A percentile compares a stretch with the other conserved stretches of the same genome.
Evolutionary conservation across 2,329 filamentous ascomycete genomes (phyloP).

Genomic region (Pyricularia grisea): DNA sequence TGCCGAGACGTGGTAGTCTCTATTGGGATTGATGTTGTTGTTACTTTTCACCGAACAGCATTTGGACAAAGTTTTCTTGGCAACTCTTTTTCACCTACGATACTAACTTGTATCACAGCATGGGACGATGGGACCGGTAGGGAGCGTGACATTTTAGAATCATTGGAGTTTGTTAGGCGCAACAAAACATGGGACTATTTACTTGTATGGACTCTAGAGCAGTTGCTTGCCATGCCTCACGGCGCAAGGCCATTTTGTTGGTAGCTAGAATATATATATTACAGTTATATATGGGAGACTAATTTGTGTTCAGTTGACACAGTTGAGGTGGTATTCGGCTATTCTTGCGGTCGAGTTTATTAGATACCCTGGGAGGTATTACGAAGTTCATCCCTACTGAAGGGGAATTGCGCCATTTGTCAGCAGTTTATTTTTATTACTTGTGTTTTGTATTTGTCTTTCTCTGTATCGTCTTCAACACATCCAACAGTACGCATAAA

Average conservation of each 20-base stretch:
- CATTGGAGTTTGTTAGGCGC: not conserved
- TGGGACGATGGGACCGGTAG: not conserved
- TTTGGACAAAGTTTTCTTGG: not conserved
- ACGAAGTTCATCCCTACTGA: too few relatives aligned
- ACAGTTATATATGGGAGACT: not conserved
- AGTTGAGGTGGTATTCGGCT: not conserved
- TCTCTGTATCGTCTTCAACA: too few relatives aligned
- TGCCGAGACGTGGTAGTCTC: constrained; percentile 60
- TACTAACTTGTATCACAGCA: not conserved
- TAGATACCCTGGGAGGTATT: too few relatives aligned
- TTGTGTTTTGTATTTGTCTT: too few relatives aligned
- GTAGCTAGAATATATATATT: not conserved
- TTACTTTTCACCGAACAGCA: not conserved
- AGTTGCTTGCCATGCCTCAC: not conserved
- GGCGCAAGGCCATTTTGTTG: not conserved
- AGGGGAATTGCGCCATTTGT: too few relatives aligned
- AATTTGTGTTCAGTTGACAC: not conserved
- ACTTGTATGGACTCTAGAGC: not conserved
- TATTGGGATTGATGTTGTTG: not conserved
- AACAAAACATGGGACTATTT: not conserved
- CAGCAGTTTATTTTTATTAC: too few relatives aligned
- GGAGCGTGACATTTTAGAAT: not conserved
- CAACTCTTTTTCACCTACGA: not conserved
- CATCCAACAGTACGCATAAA: too few relatives aligned
- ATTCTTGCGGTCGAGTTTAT: too few relatives aligned